Evolutionary conservation across 768 basidiomycete species (phyloP), one percentile per base, ranked within the genome.

Genomic region (Peribolospora baueri): DNA sequence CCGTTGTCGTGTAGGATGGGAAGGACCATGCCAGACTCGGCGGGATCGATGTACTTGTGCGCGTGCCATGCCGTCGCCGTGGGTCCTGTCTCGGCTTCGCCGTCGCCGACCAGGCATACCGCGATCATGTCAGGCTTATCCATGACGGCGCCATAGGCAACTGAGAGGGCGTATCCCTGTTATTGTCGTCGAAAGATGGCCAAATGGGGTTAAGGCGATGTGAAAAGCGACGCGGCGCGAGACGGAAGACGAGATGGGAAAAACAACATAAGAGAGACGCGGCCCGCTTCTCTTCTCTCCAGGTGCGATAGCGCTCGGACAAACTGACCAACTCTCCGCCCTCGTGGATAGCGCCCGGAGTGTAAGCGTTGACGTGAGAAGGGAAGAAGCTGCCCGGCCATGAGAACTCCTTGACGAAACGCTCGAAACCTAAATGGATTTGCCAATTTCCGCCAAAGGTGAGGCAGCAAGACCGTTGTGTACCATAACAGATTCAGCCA

Each of bases 291-390:
- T 25, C 25, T 25, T 25, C 25, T 25, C 25, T 25, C 25, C 25
- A 25, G 25, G 25, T 25, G 25, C 25, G 25, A 25, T 25, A 25
- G 25, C 25, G 25, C 25, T 25, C 25, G 25, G 25, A 25, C 25
- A 25, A 25, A 25, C 25, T 25, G 25, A 25, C 25, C 10, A 90
- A 74, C 66, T 90, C 87, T 10, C 72, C 72, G 54, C 87, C 87
- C 68, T 93, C 87, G 61, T 93, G 87, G 58, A 93, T 90, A 3
- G 76, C 73, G 5, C 87, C 87, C 14, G 86, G 87, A 0, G 84
- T 86, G 66, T 84, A 76, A 0, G 85, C 81, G 54, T 65, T 65
- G 47, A 66, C 72, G 58, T 69, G 76, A 72, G 79, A 82, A 5
- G 86, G 84, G 65, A 83, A 82, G 59, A 65, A 63, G 36, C 87